Percentiles rank a stretch among this genome's conserved stretches.
Conservation (phyloP, 306 rosid genomes). For the Ormosia semicastrata region DNA sequence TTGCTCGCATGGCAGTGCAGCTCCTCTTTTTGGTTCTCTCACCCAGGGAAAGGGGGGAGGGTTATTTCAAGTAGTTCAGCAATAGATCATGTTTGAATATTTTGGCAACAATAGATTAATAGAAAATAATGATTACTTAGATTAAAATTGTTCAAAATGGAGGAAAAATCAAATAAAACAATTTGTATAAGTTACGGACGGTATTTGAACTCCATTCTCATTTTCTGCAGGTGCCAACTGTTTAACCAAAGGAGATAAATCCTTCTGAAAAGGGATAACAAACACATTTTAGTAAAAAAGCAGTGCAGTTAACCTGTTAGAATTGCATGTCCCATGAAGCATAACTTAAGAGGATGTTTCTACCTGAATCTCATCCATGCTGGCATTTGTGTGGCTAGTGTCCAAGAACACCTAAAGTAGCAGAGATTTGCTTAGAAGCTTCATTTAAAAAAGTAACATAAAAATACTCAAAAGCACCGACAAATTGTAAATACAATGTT, state of each 20-base stretch:
- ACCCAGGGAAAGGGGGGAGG: not conserved
- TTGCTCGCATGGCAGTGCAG: not conserved
- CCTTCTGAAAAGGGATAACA: constrained; percentile 63
- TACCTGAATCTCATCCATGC: constrained; percentile 95
- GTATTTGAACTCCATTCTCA: constrained; percentile 73
- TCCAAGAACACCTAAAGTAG: constrained; percentile 71
- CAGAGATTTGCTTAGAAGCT: constrained; percentile 33
- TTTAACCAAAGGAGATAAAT: constrained; percentile 82
- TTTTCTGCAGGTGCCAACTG: constrained; percentile 70
- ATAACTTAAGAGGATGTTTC: constrained; percentile 26
- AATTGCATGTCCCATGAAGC: not conserved
- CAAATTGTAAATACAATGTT: not conserved
- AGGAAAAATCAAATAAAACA: constrained; percentile 17
- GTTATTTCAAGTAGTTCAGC: not conserved
- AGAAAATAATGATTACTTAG: not conserved
- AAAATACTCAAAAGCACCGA: not conserved
- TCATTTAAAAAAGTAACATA: constrained; percentile 19
- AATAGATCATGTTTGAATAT: not conserved
- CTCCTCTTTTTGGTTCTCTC: not conserved
- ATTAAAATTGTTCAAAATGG: constrained; percentile 11
- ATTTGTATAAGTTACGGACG: constrained; percentile 54
- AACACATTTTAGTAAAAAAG: constrained; percentile 34
- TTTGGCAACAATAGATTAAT: constrained; percentile 7
- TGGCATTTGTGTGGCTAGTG: constrained; percentile 54
- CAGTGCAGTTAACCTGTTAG: not conserved